phyloP scores from a whole-genome alignment of 495 filamentous ascomycete species.

The Lasiosphaeria miniovina region DNA sequence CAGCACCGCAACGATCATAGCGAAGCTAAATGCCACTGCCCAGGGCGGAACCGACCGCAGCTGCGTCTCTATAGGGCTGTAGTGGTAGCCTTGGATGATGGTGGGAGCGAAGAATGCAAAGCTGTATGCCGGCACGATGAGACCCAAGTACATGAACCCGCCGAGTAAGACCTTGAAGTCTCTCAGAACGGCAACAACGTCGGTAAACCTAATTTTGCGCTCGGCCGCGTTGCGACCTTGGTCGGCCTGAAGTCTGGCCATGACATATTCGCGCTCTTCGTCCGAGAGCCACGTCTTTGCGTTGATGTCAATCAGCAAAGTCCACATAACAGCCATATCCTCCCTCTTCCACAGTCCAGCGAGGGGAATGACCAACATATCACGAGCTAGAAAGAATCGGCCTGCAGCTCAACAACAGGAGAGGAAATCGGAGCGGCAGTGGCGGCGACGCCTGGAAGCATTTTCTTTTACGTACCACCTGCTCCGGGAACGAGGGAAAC shows the following conservation, averaged over 20 bases:
- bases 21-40: constrained; percentile 72
- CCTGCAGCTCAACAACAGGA: background rate
- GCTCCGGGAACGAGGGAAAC: constrained; percentile 65
- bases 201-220: constrained; percentile 57
- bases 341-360: too few relatives aligned
- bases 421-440: constrained; percentile 25
- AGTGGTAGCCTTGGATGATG: constrained; percentile 68
- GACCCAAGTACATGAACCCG: constrained; percentile 84
- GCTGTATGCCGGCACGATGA: constrained; percentile 85
- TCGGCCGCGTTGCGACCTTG: constrained; percentile 72
- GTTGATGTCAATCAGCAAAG: background rate
- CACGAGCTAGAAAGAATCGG: background rate
- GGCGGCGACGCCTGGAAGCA: too few relatives aligned
- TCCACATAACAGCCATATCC: background rate
- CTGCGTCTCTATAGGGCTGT: constrained; percentile 68
- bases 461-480: constrained; percentile 28
- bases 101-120: constrained; percentile 68
- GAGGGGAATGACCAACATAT: background rate
- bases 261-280: constrained; percentile 73
- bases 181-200: constrained; percentile 71
- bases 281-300: constrained; percentile 59
- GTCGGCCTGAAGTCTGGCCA: constrained; percentile 70
- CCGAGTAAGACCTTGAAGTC: constrained; percentile 69
- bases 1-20: constrained; percentile 65
- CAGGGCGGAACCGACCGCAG: constrained; percentile 82